A percentile compares a stretch with the other conserved stretches of the same genome.
phyloP scores from a whole-genome alignment of 106 monocot species.

The Dendrobium nobile region DNA sequence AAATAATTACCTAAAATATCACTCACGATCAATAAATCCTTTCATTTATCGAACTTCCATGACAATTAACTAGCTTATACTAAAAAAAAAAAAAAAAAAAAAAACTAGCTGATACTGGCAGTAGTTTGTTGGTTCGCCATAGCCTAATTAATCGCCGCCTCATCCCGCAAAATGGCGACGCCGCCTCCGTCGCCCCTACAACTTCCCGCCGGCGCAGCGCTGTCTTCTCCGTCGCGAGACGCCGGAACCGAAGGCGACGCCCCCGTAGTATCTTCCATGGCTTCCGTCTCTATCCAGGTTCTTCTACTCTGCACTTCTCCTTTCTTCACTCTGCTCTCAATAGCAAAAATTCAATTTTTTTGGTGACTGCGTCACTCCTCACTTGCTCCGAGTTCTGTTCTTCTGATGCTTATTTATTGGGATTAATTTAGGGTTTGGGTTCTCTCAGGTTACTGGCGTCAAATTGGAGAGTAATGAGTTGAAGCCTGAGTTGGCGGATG shows the following conservation, averaged over 20 bases:
- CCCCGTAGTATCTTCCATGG: not conserved
- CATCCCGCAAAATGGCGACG: not conserved
- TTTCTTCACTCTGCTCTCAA: not conserved
- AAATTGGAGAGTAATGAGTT: constrained; percentile 4
- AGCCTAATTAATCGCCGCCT: not conserved
- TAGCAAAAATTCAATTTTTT: not conserved
- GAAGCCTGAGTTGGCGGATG: constrained; percentile 2
- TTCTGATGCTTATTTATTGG: not conserved
- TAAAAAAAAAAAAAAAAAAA: no score
- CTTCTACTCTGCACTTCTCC: not conserved
- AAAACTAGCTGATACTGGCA: no score
- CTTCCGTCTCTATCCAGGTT: not conserved
- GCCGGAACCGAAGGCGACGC: not conserved
- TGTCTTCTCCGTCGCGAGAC: not conserved
- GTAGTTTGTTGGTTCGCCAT: no score
- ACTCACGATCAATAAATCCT: no score
- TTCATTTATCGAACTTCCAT: no score
- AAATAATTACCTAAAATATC: no score
- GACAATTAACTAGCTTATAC: no score
- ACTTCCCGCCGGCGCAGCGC: not conserved
- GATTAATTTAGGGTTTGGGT: not conserved
- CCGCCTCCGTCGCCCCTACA: constrained; percentile 3
- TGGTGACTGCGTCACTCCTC: not conserved
- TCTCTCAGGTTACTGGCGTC: constrained; percentile 2
- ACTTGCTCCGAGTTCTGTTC: not conserved